Base-by-base conservation (phyloP, 305 asterid species). In the Coffea humblotiana region DNA sequence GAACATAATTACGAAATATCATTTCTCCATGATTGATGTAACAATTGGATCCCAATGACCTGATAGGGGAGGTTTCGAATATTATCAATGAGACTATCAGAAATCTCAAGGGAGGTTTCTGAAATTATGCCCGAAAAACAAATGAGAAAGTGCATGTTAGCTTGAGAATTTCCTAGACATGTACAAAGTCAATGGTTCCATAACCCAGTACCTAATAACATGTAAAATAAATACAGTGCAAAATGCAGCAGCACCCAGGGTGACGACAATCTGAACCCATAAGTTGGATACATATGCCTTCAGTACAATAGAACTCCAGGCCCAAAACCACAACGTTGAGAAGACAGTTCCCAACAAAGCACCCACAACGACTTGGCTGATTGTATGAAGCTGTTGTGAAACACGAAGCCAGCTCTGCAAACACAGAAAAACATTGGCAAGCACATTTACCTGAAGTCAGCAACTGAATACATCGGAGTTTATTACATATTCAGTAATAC, bases 341-440 rank as follows among this genome's bases (percentile, higher is more conserved):
- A 94, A 89, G 19, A 80, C 15, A 45, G 78, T 84, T 63, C 97
- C 97, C 27, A 94, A 6, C 45, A 85, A 60, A 64, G 94, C 94
- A 82, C 98, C 98, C 70, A 90, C 97, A 9, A 83, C 61, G 63
- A 94, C 96, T 86, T 94, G 98, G 85, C 87, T 86, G 76, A 82
- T 51, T 13, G 96, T 94, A 77, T 94, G 98, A 79, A 90, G 85
- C 35, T 88, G 82, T 64, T 90, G 97, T 16, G 96, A 89, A 82
- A 92, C 90, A 66, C 98, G 89, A 79, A 92, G 93, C 98, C 97
- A 94, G 69, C 96, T 82, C 97, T 91, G 92, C 87, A 88, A 71
- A 79, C 21, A 74, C 49, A 88, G 48, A 77, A 63, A 25, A 75
- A 76, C 5, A 12, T 29, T 1, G 14, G 69, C n/a, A 43, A 70